Base-by-base conservation (phyloP, 2,329 filamentous ascomycete genomes). In the Pleomassaria siparia region DNA sequence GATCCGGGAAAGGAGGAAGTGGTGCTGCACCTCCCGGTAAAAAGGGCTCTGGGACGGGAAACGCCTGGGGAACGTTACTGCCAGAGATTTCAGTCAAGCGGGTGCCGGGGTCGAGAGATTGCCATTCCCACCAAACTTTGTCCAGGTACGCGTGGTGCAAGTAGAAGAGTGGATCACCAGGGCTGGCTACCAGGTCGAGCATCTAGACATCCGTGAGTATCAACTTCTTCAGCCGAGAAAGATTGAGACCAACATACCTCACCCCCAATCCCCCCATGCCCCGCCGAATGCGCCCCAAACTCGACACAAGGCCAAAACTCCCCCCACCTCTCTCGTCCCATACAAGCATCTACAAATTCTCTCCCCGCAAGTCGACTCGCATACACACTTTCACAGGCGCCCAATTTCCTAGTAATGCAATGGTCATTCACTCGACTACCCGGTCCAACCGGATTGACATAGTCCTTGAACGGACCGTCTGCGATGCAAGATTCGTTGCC, bases 151-250 rank as follows among this genome's bases (percentile, higher is more conserved):
- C 49, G 37, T 62, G 55, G 25, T 60, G 59, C 15, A 62, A 43
- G 41, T 59, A 60, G 39, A 62, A 60, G 8, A 62, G 46, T 1
- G 59, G 59, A 32, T 62, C 59, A 3, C 59, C 57, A 2, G 59
- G 59, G 21, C 46, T 51, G 3, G 55, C 54, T 9, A 50, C 40
- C 2, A 43, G 30, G 28, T 62, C 51, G 10, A 42, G 32, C 56
- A 62, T 58, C 58, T 60, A 20, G 5, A 24, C 20, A 47, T 13
- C 21, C 7, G 8, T 5, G 5, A 39, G 12, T 24, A 7, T 15
- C 21, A 37, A 18, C 20, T 18, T 16, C 4, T 9, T 18, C 29
- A n/a, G 3, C 32, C 6, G 4, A 5, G 15, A 35, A 5, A 5
- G 9, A 18, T 7, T 13, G n/a, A 7, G 20, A 18, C 6, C 22